Conservation (phyloP, 148 eudicot species). For the Camellia japonica region DNA sequence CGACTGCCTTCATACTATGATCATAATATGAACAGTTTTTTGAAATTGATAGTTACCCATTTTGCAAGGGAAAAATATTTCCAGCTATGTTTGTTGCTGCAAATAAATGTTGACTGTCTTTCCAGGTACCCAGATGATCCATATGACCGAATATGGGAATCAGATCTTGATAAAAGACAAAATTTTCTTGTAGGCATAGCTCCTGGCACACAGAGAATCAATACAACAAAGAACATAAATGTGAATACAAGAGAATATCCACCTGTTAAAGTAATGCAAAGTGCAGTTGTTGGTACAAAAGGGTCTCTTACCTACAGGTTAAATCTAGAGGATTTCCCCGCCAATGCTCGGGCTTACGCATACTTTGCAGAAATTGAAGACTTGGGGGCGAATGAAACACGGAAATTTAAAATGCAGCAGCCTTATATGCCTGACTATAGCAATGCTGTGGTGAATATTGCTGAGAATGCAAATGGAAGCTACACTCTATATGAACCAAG, state of each 20-base stretch:
- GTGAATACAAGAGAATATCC: conserved; percentile 87
- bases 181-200: conserved; percentile 87
- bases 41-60: neutral
- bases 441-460: conserved; percentile 92
- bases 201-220: conserved; percentile 78
- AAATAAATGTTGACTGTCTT: conserved; percentile 11
- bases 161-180: conserved; percentile 83
- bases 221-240: conserved; percentile 59
- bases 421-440: conserved; percentile 87
- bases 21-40: no score
- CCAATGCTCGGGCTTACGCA: conserved; percentile 87
- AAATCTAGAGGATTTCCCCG: conserved; percentile 92
- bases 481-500: conserved; percentile 93
- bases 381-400: conserved; percentile 51
- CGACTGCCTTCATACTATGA: no score
- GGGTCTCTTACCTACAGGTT: conserved; percentile 69
- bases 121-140: conserved; percentile 98
- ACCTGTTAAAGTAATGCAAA: conserved; percentile 93
- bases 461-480: conserved; percentile 94
- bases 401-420: conserved; percentile 73
- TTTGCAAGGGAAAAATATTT: neutral
- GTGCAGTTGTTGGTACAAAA: conserved; percentile 83
- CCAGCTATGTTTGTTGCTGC: neutral
- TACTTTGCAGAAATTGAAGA: conserved; percentile 91
- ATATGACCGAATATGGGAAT: conserved; percentile 92